Evolutionary conservation across 1,284 basidiomycete genomes (phyloP).

Genomic region (Sanguinoderma infundibulare): DNA sequence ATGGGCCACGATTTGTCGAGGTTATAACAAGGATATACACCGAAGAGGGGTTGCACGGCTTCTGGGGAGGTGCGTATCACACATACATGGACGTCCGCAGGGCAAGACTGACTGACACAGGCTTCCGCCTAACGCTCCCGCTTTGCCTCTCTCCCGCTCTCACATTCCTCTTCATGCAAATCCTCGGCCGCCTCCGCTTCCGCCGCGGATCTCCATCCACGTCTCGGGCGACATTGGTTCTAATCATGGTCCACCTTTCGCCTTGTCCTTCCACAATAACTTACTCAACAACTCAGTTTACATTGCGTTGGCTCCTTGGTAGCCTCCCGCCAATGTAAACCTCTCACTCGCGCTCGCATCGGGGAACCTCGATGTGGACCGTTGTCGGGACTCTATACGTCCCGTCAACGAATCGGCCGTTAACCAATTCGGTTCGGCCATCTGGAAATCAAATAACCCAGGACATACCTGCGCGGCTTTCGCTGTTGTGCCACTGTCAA

Average conservation of each 20-base stretch:
- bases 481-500: neutral
- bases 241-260: too few species aligned
- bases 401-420: too few species aligned
- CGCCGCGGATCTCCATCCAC: constrained; percentile 2
- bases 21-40: constrained; percentile 48
- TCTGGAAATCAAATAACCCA: constrained; percentile 17
- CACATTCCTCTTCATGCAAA: constrained; percentile 56
- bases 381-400: too few species aligned
- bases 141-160: constrained; percentile 59
- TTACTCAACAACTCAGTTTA: too few species aligned
- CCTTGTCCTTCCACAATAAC: too few species aligned
- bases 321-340: too few species aligned
- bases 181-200: constrained; percentile 43
- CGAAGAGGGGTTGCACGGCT: constrained; percentile 51
- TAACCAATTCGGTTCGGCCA: too few species aligned
- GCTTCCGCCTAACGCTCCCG: constrained; percentile 52
- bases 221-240: too few species aligned
- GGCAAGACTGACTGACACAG: constrained; percentile 32
- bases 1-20: constrained; percentile 11
- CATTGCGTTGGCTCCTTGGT: too few species aligned
- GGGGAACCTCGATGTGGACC: too few species aligned
- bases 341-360: too few species aligned
- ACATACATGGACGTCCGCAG: neutral
- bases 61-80: constrained; percentile 52
- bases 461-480: neutral